Evolutionary conservation across 2,329 filamentous ascomycete species (phyloP).

Genomic region (Botrytis paeoniae): DNA sequence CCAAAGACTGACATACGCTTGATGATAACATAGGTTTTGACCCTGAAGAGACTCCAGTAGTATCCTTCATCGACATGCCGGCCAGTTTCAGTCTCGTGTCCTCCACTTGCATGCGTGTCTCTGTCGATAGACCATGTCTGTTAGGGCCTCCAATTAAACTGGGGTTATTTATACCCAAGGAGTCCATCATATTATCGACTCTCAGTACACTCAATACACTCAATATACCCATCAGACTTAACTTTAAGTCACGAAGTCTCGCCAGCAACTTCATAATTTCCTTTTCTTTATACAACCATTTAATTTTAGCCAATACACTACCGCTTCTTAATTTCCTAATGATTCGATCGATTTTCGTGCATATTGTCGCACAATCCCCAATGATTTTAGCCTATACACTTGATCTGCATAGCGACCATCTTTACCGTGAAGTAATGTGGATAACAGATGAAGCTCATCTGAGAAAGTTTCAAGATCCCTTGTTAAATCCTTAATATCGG

Average conservation of each 20-base stretch:
- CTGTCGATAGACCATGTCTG: not conserved
- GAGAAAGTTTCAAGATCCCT: conserved; percentile 26
- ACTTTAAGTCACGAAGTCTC: conserved; percentile 27
- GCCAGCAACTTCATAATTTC: conserved; percentile 25
- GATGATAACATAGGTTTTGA: not conserved
- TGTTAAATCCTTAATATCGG: conserved; percentile 28
- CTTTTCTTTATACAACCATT: conserved; percentile 30
- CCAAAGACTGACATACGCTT: not conserved
- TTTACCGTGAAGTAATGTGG: conserved; percentile 23
- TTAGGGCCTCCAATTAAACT: conserved; percentile 22
- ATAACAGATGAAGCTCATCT: conserved; percentile 22
- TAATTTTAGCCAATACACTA: conserved; percentile 22
- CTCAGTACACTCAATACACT: conserved; percentile 22
- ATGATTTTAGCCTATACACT: conserved; percentile 26
- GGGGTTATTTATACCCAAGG: conserved; percentile 20
- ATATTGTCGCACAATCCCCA: conserved; percentile 27
- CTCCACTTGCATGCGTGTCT: conserved; percentile 23
- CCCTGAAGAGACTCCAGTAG: not conserved
- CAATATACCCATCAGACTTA: conserved; percentile 26
- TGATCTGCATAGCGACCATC: conserved; percentile 23
- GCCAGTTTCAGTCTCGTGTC: conserved; percentile 19
- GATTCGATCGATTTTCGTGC: conserved; percentile 25
- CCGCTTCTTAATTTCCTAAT: conserved; percentile 22
- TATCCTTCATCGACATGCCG: conserved; percentile 8
- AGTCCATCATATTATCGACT: conserved; percentile 25